These are phyloP conservation scores for Annulohypoxylon nitens DNA, from an alignment of 495 filamentous ascomycete genomes.

Conservation along the genomic window DNA sequence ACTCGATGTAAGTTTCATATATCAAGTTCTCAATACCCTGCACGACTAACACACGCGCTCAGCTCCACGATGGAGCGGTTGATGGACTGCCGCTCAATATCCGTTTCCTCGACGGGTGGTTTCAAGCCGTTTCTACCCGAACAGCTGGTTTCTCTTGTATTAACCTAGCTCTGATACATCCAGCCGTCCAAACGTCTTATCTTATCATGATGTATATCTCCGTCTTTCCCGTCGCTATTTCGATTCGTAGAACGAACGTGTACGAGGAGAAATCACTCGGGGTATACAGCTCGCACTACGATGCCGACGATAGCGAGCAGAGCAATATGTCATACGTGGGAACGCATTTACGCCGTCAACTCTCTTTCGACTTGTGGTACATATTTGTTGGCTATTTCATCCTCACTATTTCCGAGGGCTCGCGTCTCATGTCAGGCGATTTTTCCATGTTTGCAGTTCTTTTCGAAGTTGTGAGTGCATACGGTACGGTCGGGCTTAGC, in stretches of 20 bases:
- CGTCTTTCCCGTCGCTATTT: conserved; percentile 94
- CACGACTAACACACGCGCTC: conserved; percentile 40
- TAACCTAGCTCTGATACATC: conserved; percentile 81
- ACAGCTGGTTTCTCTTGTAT: conserved; percentile 90
- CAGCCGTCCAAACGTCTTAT: conserved; percentile 93
- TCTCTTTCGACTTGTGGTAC: conserved; percentile 96
- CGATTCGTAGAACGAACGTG: conserved; percentile 91
- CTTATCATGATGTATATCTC: conserved; percentile 99
- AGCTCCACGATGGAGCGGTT: conserved; percentile 78
- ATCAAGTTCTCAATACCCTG: background rate
- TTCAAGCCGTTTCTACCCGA: conserved; percentile 87
- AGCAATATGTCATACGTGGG: conserved; percentile 83
- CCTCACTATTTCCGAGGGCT: conserved; percentile 85
- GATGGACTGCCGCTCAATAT: conserved; percentile 72
- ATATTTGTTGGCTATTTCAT: conserved; percentile 91
- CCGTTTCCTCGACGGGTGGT: conserved; percentile 84
- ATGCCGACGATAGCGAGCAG: conserved; percentile 58
- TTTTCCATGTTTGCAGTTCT: conserved; percentile 87
- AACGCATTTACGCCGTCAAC: conserved; percentile 86
- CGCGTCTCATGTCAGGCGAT: conserved; percentile 64
- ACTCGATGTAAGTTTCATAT: conserved; percentile 75
- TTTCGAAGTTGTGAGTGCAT: conserved; percentile 92
- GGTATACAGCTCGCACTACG: conserved; percentile 66
- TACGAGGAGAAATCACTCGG: conserved; percentile 96
- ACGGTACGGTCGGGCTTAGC: conserved; percentile 93